Evolutionary conservation across 257 asterid genomes (phyloP), one percentile per base, ranked within the genome.

Genomic region (Nicotiana otophora): DNA sequence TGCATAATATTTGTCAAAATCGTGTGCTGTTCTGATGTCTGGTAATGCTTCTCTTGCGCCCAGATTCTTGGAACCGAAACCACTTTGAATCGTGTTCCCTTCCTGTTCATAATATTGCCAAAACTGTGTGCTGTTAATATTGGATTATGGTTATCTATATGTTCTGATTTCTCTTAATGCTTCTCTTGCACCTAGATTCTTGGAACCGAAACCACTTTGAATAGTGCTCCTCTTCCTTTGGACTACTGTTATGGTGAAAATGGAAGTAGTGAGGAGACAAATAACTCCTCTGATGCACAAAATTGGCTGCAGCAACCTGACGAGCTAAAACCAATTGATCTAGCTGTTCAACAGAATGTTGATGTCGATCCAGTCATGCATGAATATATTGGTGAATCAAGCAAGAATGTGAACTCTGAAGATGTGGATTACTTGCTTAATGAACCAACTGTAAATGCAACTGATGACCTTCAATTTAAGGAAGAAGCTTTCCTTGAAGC

Each of bases 341-440:
- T 88, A 70, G 93, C 88, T 79, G 89, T 80, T 82, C 90, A 84
- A 34, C 80, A 55, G 83, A 91, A 86, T 55, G 72, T 78, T 81
- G 82, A 84, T 17, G 86, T 84, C 65, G 86, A 85, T 76, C 86
- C 90, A n/a, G 97, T 93, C 78, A 92, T 89, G 88, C 94, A 88
- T 68, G 98, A 95, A 85, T 93, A 83, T 86, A 90, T 89, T 67
- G 94, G 92, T 79, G 98, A 93, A 85, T 88, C 97, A 19, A 90
- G 95, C 89, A 90, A 88, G 81, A 82, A 90, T 14, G 82, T 30
- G 58, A 72, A 86, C 80, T 62, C 84, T 26, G 94, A 89, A 76
- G 91, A 85, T 76, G 51, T 85, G 81, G 92, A 90, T 85, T 91
- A 76, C 93, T 84, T 89, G 77, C 96, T 86, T 61, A 93, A 89